phyloP scores from a whole-genome alignment of 2,329 filamentous ascomycete species.

The Scedosporium aurantiacum region DNA sequence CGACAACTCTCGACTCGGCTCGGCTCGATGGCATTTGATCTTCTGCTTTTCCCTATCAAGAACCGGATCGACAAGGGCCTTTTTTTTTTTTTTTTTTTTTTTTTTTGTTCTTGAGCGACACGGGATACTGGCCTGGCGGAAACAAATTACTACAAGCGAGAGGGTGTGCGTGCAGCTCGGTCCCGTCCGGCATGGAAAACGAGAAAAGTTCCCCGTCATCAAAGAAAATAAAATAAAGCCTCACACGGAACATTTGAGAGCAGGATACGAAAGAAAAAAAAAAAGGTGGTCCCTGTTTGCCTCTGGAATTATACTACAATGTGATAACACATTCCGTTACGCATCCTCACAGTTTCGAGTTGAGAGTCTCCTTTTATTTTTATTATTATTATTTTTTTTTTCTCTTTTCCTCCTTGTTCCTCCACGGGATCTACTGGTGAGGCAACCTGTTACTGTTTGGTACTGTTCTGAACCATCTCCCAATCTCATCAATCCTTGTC shows the following conservation, averaged over 20 bases:
- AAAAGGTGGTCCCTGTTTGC: too few relatives aligned
- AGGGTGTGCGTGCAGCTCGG: background rate
- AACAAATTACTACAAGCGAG: background rate
- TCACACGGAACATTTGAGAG: too few relatives aligned
- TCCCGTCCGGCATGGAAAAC: too few relatives aligned
- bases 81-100: too few relatives aligned
- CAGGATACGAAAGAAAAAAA: too few relatives aligned
- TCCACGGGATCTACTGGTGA: background rate
- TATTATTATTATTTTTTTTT: too few relatives aligned
- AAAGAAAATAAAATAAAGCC: too few relatives aligned
- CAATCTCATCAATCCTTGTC: too few relatives aligned
- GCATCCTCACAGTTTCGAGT: background rate
- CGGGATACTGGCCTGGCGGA: background rate
- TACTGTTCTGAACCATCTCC: background rate
- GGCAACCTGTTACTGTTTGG: background rate
- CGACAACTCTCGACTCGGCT: background rate
- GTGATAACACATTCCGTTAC: too few relatives aligned
- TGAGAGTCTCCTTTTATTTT: background rate
- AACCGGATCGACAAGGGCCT: background rate
- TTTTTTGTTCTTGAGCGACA: background rate
- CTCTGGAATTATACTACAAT: too few relatives aligned
- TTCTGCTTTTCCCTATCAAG: background rate
- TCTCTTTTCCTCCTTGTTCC: background rate
- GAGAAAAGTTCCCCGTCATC: too few relatives aligned
- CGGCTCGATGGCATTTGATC: background rate